phyloP scores from a whole-genome alignment of 495 filamentous ascomycete genomes.

The Talaromyces thailandensis region DNA sequence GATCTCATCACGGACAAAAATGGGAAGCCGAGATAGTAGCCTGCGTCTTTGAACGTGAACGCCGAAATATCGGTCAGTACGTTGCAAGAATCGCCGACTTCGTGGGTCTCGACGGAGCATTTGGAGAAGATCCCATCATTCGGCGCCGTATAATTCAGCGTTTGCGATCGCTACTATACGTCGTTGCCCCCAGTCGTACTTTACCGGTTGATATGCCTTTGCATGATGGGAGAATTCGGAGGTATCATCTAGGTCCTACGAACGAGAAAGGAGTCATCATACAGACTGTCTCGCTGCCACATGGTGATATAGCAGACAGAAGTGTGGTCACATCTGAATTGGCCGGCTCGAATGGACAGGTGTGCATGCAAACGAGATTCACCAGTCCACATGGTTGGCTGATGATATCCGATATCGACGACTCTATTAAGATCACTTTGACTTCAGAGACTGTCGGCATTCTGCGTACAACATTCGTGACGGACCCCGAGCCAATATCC shows the following conservation, averaged over 20 bases:
- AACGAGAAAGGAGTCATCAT: conserved; percentile 61
- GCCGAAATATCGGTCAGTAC: conserved; percentile 51
- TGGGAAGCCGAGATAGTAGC: conserved; percentile 80
- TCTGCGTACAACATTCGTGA: conserved; percentile 72
- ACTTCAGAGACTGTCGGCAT: conserved; percentile 73
- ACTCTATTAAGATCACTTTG: conserved; percentile 88
- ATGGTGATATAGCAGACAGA: conserved; percentile 21
- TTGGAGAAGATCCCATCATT: conserved; percentile 46
- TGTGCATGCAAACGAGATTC: conserved; percentile 56
- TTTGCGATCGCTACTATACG: conserved; percentile 67
- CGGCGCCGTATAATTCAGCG: conserved; percentile 59
- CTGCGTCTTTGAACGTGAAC: conserved; percentile 66
- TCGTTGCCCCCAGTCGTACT: conserved; percentile 57
- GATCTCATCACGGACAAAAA: conserved; percentile 18
- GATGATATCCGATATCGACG: conserved; percentile 87
- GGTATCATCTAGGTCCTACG: conserved; percentile 57
- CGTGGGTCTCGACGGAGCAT: conserved; percentile 53
- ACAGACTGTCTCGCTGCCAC: conserved; percentile 38
- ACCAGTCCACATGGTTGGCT: conserved; percentile 77
- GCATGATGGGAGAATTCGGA: conserved; percentile 22
- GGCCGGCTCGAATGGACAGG: conserved; percentile 32
- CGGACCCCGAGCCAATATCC: conserved; percentile 55
- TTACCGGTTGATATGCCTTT: conserved; percentile 51
- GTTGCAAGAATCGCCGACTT: conserved; percentile 65
- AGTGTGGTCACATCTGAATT: conserved; percentile 23